These are phyloP conservation scores for Dictyostelium citrinum DNA, from an alignment of 78 protist genomes.

Conservation along the genomic window DNA sequence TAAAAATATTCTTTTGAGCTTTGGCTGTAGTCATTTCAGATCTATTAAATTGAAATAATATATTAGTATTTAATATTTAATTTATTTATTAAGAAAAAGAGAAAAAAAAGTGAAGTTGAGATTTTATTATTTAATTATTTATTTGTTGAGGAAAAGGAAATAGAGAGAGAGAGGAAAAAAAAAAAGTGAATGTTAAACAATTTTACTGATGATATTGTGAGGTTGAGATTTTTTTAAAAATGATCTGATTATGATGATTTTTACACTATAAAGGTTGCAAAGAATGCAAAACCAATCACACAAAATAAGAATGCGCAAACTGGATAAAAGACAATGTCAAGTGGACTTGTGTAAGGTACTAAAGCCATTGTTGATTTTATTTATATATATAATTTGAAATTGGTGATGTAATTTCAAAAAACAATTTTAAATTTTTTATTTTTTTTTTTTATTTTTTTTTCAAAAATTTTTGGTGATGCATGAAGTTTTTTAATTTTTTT, in stretches of 20 bases:
- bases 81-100: neutral
- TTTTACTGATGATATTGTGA: neutral
- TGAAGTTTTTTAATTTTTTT: neutral
- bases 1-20: constrained; percentile 8
- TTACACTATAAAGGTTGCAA: constrained; percentile 65
- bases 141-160: neutral
- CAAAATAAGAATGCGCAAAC: constrained; percentile 46
- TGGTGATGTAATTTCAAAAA: neutral
- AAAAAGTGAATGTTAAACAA: too few species aligned
- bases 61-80: neutral
- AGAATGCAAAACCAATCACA: constrained; percentile 45
- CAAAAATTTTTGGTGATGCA: too few species aligned
- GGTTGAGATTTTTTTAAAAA: neutral
- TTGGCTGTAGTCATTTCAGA: constrained; percentile 17
- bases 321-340: constrained; percentile 48
- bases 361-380: neutral
- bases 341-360: constrained; percentile 37
- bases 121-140: too few species aligned
- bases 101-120: too few species aligned
- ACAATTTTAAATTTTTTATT: neutral
- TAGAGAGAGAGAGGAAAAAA: too few species aligned
- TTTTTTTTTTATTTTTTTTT: neutral
- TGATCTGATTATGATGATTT: neutral
- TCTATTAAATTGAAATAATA: neutral
- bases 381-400: neutral